Evolutionary conservation across 768 basidiomycete species (phyloP), one percentile per base, ranked within the genome.

Genomic region (Rhizopogon vesiculosus): DNA sequence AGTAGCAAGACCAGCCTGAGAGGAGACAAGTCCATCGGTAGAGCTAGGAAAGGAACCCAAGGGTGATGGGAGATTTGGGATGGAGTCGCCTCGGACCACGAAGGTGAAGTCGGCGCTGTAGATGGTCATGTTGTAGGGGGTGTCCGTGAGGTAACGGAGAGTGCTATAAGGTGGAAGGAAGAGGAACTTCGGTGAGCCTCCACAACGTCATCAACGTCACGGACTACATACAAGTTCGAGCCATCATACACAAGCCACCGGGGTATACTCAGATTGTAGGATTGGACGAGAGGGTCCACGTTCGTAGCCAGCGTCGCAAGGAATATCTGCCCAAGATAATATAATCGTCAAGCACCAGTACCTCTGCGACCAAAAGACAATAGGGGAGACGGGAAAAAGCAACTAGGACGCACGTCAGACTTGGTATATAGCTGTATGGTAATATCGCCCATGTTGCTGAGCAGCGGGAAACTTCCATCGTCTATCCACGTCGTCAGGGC

Each of bases 91-190:
- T 38, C 9, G 35, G 4, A 16, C 15, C 3, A 18, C 31, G 43
- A 85, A 77, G 40, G 58, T 61, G 54, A 87, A 87, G 58, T 79
- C 73, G 7, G 82, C 77, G 18, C 80, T 78, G 62, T 79, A 85
- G 22, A 80, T 61, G 1, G 72, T 71, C 25, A 56, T n/a, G 5
- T 56, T 33, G 12, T 45, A 53, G 13, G 71, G 72, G 3, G 57
- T 49, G 22, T 56, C 43, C 54, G 67, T 65, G 44, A 62, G 59
- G 45, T 77, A 77, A 39, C 66, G 68, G 19, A 77, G 58, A 22
- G 66, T 64, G 40, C 75, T 74, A 7, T 12, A 12, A 19, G 12
- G 35, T 4, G n/a, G 29, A 19, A 15, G 7, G 48, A 15, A 16
- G 25, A 19, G 2, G 38, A 25, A 25, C 13, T 35, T 28, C 13